phyloP scores from a whole-genome alignment of 768 basidiomycete genomes.

The Lactarius akahatsu region DNA sequence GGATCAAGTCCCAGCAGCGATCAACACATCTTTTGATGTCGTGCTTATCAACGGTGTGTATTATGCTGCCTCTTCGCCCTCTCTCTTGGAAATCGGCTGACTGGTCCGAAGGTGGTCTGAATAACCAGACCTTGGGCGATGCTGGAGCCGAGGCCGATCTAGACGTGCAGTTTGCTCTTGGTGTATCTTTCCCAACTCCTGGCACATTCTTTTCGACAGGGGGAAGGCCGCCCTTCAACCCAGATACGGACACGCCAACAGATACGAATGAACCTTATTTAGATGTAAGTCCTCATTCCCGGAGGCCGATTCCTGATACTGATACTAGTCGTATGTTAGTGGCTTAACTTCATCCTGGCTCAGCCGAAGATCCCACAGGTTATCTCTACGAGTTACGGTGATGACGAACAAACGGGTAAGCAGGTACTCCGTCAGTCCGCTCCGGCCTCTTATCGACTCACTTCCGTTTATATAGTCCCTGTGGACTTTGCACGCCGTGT shows the following conservation, averaged over 20 bases:
- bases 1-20: slow-evolving; percentile 36
- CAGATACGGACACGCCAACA: slow-evolving; percentile 43
- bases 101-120: slow-evolving; percentile 46
- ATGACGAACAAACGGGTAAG: slow-evolving; percentile 68
- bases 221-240: slow-evolving; percentile 60
- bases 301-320: not conserved
- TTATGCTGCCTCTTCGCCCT: not conserved
- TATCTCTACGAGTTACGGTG: slow-evolving; percentile 73
- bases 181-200: slow-evolving; percentile 61
- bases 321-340: slow-evolving; percentile 38
- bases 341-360: slow-evolving; percentile 61
- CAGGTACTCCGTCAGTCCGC: slow-evolving; percentile 17
- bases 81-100: not conserved
- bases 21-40: slow-evolving; percentile 48
- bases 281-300: slow-evolving; percentile 36
- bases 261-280: slow-evolving; percentile 52
- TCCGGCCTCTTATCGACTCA: slow-evolving; percentile 39
- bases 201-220: slow-evolving; percentile 61
- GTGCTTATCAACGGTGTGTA: slow-evolving; percentile 56
- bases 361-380: slow-evolving; percentile 50
- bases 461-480: slow-evolving; percentile 48
- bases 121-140: slow-evolving; percentile 50
- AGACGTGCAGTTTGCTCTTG: slow-evolving; percentile 67
- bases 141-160: slow-evolving; percentile 67
- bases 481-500: slow-evolving; percentile 51